phyloP scores from a whole-genome alignment of 2,329 filamentous ascomycete species.

The Lachnellula arida region DNA sequence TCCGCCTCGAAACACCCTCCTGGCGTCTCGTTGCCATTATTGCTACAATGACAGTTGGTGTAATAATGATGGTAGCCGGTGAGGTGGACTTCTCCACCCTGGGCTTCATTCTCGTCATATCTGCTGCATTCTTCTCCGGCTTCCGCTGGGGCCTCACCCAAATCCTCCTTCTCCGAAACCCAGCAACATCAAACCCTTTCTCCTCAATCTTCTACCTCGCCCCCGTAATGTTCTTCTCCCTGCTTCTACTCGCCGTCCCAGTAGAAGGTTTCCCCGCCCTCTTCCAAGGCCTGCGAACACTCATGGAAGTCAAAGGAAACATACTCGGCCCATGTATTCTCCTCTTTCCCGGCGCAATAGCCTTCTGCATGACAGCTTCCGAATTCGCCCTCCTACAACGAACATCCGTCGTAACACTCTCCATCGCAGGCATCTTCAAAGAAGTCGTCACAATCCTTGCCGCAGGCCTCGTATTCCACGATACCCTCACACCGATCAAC shows the following conservation, averaged over 20 bases:
- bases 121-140: constrained; percentile 89
- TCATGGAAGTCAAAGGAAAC: constrained; percentile 64
- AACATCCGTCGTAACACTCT: constrained; percentile 91
- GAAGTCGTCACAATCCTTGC: constrained; percentile 94
- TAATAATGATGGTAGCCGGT: constrained; percentile 97
- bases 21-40: constrained; percentile 85
- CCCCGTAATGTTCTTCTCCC: constrained; percentile 86
- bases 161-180: constrained; percentile 88
- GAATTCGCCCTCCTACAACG: constrained; percentile 95
- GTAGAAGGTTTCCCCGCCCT: constrained; percentile 76
- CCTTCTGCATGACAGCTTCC: constrained; percentile 93
- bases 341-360: constrained; percentile 83
- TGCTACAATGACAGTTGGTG: constrained; percentile 82
- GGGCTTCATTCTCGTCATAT: constrained; percentile 89
- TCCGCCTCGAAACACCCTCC: constrained; percentile 84
- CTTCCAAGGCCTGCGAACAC: constrained; percentile 55
- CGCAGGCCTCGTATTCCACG: constrained; percentile 82
- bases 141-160: constrained; percentile 99
- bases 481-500: constrained; percentile 83
- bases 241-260: constrained; percentile 75
- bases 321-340: constrained; percentile 66
- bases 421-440: constrained; percentile 97
- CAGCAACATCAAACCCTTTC: constrained; percentile 93
- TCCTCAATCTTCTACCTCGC: constrained; percentile 97
- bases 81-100: constrained; percentile 84